Evolutionary conservation across 2,329 filamentous ascomycete species (phyloP).

Genomic region (Trichoderma sp.): DNA sequence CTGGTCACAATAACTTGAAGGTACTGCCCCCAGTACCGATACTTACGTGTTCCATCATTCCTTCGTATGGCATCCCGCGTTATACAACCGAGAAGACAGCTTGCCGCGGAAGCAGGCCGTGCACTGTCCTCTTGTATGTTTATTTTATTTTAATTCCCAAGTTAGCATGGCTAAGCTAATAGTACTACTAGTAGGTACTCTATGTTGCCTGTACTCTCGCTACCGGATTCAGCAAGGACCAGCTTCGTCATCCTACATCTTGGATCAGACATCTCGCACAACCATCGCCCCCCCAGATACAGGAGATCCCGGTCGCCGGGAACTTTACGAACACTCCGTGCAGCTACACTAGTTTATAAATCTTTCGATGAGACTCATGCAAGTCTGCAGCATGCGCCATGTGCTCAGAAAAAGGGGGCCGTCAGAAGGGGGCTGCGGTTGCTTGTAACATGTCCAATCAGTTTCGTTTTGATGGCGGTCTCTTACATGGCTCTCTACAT

Average conservation of each 20-base stretch:
- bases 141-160: neutral
- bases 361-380: conserved; percentile 4
- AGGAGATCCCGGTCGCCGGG: conserved; percentile 18
- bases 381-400: neutral
- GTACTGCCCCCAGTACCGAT: no score
- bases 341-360: neutral
- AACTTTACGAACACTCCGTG: conserved; percentile 21
- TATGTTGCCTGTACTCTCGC: neutral
- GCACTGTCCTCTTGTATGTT: neutral
- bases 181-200: neutral
- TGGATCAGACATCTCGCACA: conserved; percentile 16
- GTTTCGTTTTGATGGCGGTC: neutral
- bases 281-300: conserved; percentile 7
- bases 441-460: neutral
- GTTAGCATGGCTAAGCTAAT: neutral
- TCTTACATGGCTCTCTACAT: neutral
- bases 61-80: neutral
- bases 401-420: neutral
- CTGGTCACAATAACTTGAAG: neutral
- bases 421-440: neutral
- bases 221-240: conserved; percentile 8
- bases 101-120: neutral
- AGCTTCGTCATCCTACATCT: conserved; percentile 10
- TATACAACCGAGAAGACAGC: neutral
- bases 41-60: neutral